A percentile compares a stretch with the other conserved stretches of the same genome.
Evolutionary conservation across 306 rosid genomes (phyloP).

Genomic region (Fragaria iinumae): DNA sequence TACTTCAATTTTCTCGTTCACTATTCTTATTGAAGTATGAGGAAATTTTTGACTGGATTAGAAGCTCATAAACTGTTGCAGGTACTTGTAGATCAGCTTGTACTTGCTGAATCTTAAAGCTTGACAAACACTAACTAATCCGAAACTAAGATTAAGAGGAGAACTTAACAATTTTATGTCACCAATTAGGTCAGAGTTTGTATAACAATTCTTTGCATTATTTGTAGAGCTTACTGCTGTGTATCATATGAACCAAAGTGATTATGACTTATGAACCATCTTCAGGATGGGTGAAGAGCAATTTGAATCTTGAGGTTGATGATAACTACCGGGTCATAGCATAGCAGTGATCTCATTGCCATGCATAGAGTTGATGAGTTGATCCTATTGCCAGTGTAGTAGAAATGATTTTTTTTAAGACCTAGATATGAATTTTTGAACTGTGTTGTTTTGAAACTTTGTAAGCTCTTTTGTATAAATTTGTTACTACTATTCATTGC

Average conservation of each 20-base stretch:
- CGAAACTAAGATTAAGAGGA: background rate
- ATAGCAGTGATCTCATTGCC: background rate
- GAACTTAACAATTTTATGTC: background rate
- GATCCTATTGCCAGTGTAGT: too few relatives aligned
- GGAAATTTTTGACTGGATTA: background rate
- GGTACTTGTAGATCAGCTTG: background rate
- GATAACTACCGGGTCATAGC: background rate
- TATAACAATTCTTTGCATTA: too few relatives aligned
- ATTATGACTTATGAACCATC: background rate
- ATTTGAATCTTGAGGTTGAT: background rate
- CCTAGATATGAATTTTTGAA: too few relatives aligned
- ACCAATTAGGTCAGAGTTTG: background rate
- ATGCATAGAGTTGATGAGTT: too few relatives aligned
- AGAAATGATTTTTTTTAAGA: too few relatives aligned
- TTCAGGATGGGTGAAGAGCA: background rate
- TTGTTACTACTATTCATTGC: background rate
- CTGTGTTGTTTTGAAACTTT: too few relatives aligned
- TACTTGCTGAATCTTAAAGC: background rate
- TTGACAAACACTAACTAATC: background rate
- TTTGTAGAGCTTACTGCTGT: background rate
- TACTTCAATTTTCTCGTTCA: conserved; percentile 37
- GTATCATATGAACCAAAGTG: background rate
- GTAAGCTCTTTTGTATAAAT: too few relatives aligned
- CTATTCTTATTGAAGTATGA: background rate
- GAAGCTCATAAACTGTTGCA: background rate